Evolutionary conservation across 495 filamentous ascomycete genomes (phyloP).

Genomic region (Xylaria venustula): DNA sequence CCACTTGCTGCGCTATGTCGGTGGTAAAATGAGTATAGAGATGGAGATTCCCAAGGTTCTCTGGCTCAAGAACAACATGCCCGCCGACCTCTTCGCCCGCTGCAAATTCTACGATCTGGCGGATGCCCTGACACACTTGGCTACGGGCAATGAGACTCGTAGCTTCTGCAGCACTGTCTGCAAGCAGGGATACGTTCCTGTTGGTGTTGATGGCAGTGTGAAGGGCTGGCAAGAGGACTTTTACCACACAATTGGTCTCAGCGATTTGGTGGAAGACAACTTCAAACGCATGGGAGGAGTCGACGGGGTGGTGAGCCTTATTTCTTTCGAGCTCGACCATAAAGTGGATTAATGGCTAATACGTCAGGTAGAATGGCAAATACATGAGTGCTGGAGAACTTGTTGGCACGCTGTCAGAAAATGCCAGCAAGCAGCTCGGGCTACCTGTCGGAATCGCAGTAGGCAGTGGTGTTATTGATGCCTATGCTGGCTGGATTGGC

Average conservation of each 20-base stretch:
- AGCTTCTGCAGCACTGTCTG: constrained; percentile 93
- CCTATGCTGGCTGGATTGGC: constrained; percentile 97
- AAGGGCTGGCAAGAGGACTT: constrained; percentile 99
- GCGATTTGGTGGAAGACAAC: constrained; percentile 76
- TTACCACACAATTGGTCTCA: constrained; percentile 75
- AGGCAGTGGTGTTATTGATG: constrained; percentile 95
- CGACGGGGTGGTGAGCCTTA: constrained; percentile 80
- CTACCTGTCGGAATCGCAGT: constrained; percentile 86
- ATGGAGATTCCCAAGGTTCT: constrained; percentile 99
- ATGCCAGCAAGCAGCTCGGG: constrained; percentile 78
- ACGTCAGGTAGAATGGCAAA: constrained; percentile 68
- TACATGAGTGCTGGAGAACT: constrained; percentile 89
- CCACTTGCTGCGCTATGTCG: constrained; percentile 91
- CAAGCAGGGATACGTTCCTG: constrained; percentile 93
- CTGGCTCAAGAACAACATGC: constrained; percentile 98
- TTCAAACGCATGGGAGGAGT: constrained; percentile 93
- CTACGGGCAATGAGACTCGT: constrained; percentile 88
- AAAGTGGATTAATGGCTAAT: constrained; percentile 19
- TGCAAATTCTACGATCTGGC: constrained; percentile 96
- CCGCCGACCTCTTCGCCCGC: constrained; percentile 79
- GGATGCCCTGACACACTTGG: constrained; percentile 92
- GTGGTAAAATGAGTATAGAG: constrained; percentile 95
- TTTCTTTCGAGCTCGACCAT: constrained; percentile 21
- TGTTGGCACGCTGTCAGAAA: constrained; percentile 79
- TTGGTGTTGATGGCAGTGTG: constrained; percentile 93